Conservation (phyloP, 306 rosid species). For the Prunus dulcis region DNA sequence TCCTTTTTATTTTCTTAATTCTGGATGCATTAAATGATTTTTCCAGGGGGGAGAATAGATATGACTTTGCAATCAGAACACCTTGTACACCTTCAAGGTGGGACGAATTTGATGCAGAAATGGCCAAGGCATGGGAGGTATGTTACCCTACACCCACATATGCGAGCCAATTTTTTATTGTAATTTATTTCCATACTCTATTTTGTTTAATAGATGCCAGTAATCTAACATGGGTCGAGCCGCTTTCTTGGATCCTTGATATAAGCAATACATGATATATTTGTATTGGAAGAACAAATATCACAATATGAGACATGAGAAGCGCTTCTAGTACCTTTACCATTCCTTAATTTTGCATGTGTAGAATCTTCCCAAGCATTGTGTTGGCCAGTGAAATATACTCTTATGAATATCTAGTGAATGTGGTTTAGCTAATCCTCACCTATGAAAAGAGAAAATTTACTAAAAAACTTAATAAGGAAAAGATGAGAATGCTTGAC, state of each 20-base stretch:
- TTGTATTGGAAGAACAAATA: background rate
- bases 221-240: background rate
- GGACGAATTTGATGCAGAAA: slow-evolving; percentile 90
- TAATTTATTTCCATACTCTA: background rate
- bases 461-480: background rate
- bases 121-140: slow-evolving; percentile 95
- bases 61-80: slow-evolving; percentile 87
- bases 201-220: background rate
- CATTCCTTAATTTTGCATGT: background rate
- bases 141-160: slow-evolving; percentile 23
- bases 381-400: background rate
- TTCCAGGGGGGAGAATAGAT: slow-evolving; percentile 72
- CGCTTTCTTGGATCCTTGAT: background rate
- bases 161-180: background rate
- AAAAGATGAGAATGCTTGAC: background rate
- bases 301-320: background rate
- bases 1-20: background rate
- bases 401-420: background rate
- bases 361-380: background rate
- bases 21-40: slow-evolving; percentile 13
- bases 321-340: background rate
- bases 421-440: background rate
- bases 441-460: background rate
- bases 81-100: slow-evolving; percentile 89
- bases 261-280: background rate